Evolutionary conservation across 2,329 filamentous ascomycete genomes (phyloP).

Genomic region (Fonsecaea multimorphosa): DNA sequence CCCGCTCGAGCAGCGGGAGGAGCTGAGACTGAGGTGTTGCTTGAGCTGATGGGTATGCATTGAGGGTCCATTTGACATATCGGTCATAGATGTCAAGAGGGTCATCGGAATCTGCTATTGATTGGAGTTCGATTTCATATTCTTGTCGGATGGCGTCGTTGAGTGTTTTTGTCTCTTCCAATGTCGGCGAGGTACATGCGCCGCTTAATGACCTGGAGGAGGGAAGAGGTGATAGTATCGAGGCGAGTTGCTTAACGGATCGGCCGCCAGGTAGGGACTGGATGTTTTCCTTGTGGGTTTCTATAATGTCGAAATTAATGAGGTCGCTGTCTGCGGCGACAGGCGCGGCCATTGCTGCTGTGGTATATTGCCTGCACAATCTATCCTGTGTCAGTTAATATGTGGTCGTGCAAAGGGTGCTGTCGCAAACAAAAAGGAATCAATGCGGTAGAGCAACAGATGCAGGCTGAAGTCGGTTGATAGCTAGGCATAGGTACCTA

Average conservation of each 20-base stretch:
- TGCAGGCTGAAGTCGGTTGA: conserved; percentile 12
- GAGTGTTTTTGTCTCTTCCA: conserved; percentile 72
- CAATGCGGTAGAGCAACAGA: conserved; percentile 3
- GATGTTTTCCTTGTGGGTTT: conserved; percentile 97
- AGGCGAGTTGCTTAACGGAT: conserved; percentile 85
- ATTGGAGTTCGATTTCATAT: conserved; percentile 82
- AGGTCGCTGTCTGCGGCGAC: conserved; percentile 45
- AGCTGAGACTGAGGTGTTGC: conserved; percentile 91
- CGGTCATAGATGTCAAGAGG: conserved; percentile 94
- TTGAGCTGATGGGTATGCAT: conserved; percentile 92
- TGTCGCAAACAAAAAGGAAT: conserved; percentile 14
- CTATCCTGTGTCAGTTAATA: conserved; percentile 29
- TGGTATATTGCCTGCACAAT: conserved; percentile 23
- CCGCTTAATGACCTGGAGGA: conserved; percentile 49
- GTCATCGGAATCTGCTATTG: conserved; percentile 85
- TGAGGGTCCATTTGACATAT: conserved; percentile 95
- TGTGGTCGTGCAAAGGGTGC: conserved; percentile 19
- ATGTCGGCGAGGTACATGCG: conserved; percentile 65
- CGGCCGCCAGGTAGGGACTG: conserved; percentile 86
- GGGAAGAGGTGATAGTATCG: conserved; percentile 69
- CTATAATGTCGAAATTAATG: conserved; percentile 83
- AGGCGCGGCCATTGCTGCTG: conserved; percentile 32
- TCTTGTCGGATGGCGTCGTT: conserved; percentile 81
- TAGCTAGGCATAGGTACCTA: no score
- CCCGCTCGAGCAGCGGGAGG: conserved; percentile 84